Evolutionary conservation across 2,329 filamentous ascomycete species (phyloP), one percentile per base, ranked within the genome.

Genomic region (Cladosporium sp.): DNA sequence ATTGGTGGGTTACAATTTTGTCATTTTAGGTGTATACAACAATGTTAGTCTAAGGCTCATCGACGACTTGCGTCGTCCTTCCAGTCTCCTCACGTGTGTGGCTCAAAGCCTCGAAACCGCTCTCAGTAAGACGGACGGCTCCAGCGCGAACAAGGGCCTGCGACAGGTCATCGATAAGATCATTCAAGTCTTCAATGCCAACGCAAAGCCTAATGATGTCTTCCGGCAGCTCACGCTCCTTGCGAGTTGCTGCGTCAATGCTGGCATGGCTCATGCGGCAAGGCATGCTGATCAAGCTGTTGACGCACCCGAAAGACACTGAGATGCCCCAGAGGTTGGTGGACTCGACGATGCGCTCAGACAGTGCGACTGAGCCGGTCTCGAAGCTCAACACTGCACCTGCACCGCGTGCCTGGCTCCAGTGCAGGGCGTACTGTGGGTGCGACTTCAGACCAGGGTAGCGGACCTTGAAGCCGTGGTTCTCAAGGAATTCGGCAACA

Each of bases 221-320:
- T 75, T 99, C 94, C 10, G 94, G 94, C 86, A 99, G 89, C 63
- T 93, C 87, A 62, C 92, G 83, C 76, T 96, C 91, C 67, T 85
- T 81, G 65, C 94, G 82, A 53, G 92, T 97, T 78, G 96, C 96
- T 59, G 91, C 90, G 71, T 97, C 94, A 69, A 99, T 99, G 71
- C 91, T 96, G 37, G 94, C 94, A 75, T 99, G 94, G 75, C 93
- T 97, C 95, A 99, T 99, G 69, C 93, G 91, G 77, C 94, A 99
- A 8, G 94, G 93, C 93, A 99, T 97, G 77, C 92, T 97, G 75
- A 99, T 99, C 73, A 99, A 78, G 71, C 90, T 96, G 78, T 99
- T 99, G 64, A 99, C 94, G 72, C 94, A 97, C 48, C 94, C 94
- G 71, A 99, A 99, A 70, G 91, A 96, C 59, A 99, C 94, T 64